Percentiles rank a stretch among this genome's conserved stretches.
Evolutionary conservation across 2,329 filamentous ascomycete species (phyloP).

Genomic region (Cercospora berteroae): DNA sequence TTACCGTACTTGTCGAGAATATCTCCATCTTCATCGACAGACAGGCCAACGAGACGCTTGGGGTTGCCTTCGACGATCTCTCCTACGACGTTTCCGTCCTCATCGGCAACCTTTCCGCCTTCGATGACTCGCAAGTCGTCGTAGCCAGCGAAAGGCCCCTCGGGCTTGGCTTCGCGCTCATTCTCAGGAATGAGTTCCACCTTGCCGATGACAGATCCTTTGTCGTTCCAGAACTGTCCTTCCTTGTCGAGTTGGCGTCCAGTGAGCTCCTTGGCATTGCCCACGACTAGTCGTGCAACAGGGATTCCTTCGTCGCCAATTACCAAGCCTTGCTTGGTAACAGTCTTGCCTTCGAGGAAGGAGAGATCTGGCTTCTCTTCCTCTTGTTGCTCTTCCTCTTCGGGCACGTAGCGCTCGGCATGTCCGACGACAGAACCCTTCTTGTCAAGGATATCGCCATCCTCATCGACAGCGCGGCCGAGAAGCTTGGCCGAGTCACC

Average conservation of each 20-base stretch:
- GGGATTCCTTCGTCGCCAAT: slow-evolving; percentile 52
- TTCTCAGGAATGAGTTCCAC: slow-evolving; percentile 67
- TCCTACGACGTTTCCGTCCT: slow-evolving; percentile 53
- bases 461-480: slow-evolving; percentile 51
- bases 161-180: slow-evolving; percentile 55
- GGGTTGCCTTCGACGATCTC: slow-evolving; percentile 53
- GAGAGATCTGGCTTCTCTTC: slow-evolving; percentile 46
- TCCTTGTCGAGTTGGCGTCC: slow-evolving; percentile 70
- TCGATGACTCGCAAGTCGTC: slow-evolving; percentile 50
- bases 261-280: slow-evolving; percentile 61
- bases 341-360: slow-evolving; percentile 45
- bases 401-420: slow-evolving; percentile 57
- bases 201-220: slow-evolving; percentile 66
- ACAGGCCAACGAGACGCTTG: slow-evolving; percentile 69
- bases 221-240: slow-evolving; percentile 69
- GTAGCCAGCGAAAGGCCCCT: slow-evolving; percentile 52
- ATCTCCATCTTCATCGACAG: slow-evolving; percentile 79
- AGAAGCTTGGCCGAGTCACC: slow-evolving; percentile 53
- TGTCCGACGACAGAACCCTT: slow-evolving; percentile 54
- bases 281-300: slow-evolving; percentile 66
- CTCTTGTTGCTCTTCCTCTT: slow-evolving; percentile 60
- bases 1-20: slow-evolving; percentile 72
- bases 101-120: slow-evolving; percentile 51
- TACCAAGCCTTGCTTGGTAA: slow-evolving; percentile 53
- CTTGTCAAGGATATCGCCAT: slow-evolving; percentile 55